Evolutionary conservation across 768 basidiomycete genomes (phyloP), one percentile per base, ranked within the genome.

Genomic region (Coprinellus micaceus): DNA sequence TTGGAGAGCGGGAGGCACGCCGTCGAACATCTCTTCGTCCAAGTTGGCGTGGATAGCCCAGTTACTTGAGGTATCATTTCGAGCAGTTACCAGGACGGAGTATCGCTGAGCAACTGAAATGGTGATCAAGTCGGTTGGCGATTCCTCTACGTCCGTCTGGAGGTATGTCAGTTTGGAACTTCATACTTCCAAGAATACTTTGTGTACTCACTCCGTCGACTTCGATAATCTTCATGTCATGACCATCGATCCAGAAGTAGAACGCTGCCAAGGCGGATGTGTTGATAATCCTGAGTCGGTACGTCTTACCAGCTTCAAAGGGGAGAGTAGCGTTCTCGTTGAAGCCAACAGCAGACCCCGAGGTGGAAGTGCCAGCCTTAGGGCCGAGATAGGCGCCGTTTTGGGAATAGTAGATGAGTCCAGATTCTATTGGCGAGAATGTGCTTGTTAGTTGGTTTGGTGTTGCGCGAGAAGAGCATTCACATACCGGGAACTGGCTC

Each of bases 11-110:
- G 77, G 74, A 0, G 96, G 93, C 13, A 94, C 66, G 13, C 61
- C 75, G 68, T 98, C 96, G 69, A 97, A 98, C 94, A 95, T 96
- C 59, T 74, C 75, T 0, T 81, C 81, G 66, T 95, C 91, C 83
- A 98, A 91, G 75, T 94, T 91, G 4, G 89, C 89, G 65, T 94
- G 91, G 57, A 99, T 84, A 50, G 82, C 84, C 86, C 86, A 98
- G 76, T 99, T 97, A 21, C 81, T 74, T 2, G 80, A 73, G 0
- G 87, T 89, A 60, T 94, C 90, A 70, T 95, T 95, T 47, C 88
- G 83, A 10, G 96, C 95, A 11, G 87, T 88, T 52, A 99, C 91
- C 29, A 98, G 84, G 39, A 99, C 77, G 0, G 94, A 95, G 71
- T 96, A 97, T 19, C 96, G 85, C 69, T 98, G 96, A 0, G 94